These are phyloP conservation scores for Pseudogymnoascus sp. DNA, from an alignment of 2,329 filamentous ascomycete species.

Conservation along the genomic window DNA sequence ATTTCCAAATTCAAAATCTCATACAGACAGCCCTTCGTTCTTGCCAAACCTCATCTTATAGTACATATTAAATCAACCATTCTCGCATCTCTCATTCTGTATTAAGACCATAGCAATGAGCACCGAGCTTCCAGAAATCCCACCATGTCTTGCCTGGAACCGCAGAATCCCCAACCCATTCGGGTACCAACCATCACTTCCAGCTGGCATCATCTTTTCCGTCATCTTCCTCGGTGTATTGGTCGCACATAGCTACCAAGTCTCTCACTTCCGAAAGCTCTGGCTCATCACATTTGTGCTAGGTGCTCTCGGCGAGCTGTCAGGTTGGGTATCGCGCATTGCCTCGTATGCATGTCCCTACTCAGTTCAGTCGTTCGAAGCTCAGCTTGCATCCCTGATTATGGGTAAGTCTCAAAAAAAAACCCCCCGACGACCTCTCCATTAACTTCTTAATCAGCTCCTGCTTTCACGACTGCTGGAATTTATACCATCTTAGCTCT, in stretches of 20 bases:
- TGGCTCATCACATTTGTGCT: slow-evolving; percentile 40
- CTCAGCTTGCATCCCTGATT: slow-evolving; percentile 35
- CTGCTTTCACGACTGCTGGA: slow-evolving; percentile 48
- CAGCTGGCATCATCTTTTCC: slow-evolving; percentile 35
- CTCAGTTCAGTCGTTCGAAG: slow-evolving; percentile 27
- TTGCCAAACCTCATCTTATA: neutral
- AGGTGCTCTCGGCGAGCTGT: slow-evolving; percentile 34
- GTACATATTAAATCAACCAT: neutral
- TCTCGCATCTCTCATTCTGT: neutral
- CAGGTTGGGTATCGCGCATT: slow-evolving; percentile 29
- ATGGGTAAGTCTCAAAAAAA: slow-evolving; percentile 32
- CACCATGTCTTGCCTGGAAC: neutral
- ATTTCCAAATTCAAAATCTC: no score
- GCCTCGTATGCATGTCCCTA: slow-evolving; percentile 24
- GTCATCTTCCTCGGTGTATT: slow-evolving; percentile 38
- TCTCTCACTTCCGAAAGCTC: slow-evolving; percentile 37
- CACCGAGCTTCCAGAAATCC: neutral
- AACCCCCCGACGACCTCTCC: neutral
- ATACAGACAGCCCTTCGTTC: neutral
- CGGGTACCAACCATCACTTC: slow-evolving; percentile 17
- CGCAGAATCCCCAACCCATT: slow-evolving; percentile 8
- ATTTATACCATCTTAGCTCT: slow-evolving; percentile 58
- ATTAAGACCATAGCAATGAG: neutral
- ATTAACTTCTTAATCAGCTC: slow-evolving; percentile 12
- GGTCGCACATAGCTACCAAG: slow-evolving; percentile 32